phyloP scores from a whole-genome alignment of 2,329 filamentous ascomycete species.

The Verticillium klebahnii region DNA sequence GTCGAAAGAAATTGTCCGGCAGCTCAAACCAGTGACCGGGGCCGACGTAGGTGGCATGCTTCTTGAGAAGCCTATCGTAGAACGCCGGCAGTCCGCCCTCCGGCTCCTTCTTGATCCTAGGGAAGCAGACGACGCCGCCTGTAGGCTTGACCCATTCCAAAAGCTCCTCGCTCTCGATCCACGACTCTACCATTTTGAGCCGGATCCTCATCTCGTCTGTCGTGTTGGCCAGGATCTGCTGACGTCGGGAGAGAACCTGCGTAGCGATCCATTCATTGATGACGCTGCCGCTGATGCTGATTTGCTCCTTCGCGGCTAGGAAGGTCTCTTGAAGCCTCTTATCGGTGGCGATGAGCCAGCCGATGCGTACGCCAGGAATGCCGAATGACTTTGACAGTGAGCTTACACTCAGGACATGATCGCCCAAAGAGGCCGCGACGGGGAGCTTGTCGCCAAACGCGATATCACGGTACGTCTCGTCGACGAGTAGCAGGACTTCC shows the following conservation, averaged over 20 bases:
- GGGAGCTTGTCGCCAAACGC: constrained; percentile 9
- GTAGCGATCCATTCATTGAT: constrained; percentile 16
- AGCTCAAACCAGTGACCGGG: constrained; percentile 19
- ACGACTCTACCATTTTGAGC: constrained; percentile 13
- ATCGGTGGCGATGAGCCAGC: constrained; percentile 14
- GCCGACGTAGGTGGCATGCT: constrained; percentile 17
- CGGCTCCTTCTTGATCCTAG: constrained; percentile 16
- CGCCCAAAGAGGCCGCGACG: constrained; percentile 10
- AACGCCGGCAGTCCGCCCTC: constrained; percentile 12
- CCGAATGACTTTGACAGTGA: constrained; percentile 18
- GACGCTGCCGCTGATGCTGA: constrained; percentile 17
- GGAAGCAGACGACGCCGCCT: constrained; percentile 19
- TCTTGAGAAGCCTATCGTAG: constrained; percentile 13
- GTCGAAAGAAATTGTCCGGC: constrained; percentile 16
- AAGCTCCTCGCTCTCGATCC: constrained; percentile 16
- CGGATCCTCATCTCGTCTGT: constrained; percentile 15
- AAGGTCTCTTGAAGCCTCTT: constrained; percentile 15
- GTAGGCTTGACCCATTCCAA: constrained; percentile 18
- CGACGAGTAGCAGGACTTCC: constrained; percentile 11
- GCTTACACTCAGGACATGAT: constrained; percentile 15
- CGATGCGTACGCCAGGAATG: constrained; percentile 16
- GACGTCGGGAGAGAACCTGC: constrained; percentile 13
- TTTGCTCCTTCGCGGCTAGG: constrained; percentile 18
- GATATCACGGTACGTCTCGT: constrained; percentile 18
- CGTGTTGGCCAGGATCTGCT: constrained; percentile 7